phyloP scores from a whole-genome alignment of 192 early-diverging fungal genomes.

The Dispira simplex region DNA sequence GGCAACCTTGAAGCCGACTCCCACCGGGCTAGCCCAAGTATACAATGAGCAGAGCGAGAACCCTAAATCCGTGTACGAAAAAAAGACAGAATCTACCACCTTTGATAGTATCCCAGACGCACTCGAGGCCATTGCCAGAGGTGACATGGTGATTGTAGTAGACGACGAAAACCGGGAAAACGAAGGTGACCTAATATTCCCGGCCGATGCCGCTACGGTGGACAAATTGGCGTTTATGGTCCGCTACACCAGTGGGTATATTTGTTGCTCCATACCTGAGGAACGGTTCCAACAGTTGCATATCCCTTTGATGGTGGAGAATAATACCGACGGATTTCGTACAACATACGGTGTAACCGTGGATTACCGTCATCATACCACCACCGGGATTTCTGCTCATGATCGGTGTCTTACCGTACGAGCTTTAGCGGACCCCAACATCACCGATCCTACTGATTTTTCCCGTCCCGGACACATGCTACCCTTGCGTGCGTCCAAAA shows the following conservation, averaged over 20 bases:
- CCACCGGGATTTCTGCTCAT: constrained; percentile 90
- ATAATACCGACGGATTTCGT: constrained; percentile 78
- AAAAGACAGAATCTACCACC: too few species aligned
- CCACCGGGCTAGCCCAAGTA: too few species aligned
- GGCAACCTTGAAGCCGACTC: too few species aligned
- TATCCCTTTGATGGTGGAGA: constrained; percentile 88
- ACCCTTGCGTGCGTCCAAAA: constrained; percentile 68
- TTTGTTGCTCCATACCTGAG: constrained; percentile 73
- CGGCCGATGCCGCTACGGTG: constrained; percentile 82
- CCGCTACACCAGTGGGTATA: constrained; percentile 84
- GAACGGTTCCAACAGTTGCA: constrained; percentile 71
- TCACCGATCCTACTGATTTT: constrained; percentile 50
- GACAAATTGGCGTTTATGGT: constrained; percentile 94
- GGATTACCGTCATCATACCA: constrained; percentile 70
- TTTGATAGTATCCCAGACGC: constrained; percentile 12
- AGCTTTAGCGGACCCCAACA: constrained; percentile 55
- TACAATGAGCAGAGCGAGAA: too few species aligned
- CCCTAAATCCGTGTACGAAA: too few species aligned
- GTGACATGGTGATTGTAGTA: constrained; percentile 81
- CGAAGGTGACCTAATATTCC: constrained; percentile 96
- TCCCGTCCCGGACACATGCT: constrained; percentile 87
- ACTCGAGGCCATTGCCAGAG: constrained; percentile 31
- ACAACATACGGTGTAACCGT: constrained; percentile 93
- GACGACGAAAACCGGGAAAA: constrained; percentile 99
- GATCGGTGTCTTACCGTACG: constrained; percentile 72